Base-by-base conservation (phyloP, 169 alveolate genomes). In the Babesia caballi region DNA sequence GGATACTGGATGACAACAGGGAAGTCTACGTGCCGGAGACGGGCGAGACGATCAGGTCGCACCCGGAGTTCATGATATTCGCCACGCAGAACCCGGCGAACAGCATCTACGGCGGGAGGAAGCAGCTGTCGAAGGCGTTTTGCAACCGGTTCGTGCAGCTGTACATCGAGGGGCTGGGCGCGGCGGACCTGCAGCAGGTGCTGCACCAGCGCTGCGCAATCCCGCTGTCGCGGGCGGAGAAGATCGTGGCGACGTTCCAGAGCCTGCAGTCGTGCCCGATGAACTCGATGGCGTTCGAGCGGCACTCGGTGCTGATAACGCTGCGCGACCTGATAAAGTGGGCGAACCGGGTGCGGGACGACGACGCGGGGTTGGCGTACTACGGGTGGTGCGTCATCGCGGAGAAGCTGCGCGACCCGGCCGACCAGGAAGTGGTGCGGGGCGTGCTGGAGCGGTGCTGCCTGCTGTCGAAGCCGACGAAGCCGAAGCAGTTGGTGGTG, bases 51-150 rank as follows among this genome's bases (percentile, higher is more conserved):
- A 92, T 98, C 27, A 96, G 94, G 83, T 98, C 99, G 0, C 99
- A 97, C 76, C 92, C 90, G 44, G 98, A 97, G 76, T 98, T 98
- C 66, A 95, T 96, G 97, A 90, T 98, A 35, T 98, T 98, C 72
- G 99, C 99, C 6, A 97, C 99, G 0, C 98, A 97, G 86, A 98
- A 98, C 76, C 99, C 99, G 14, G 97, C 98, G 7, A 94, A 92
- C 53, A 92, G 92, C 74, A 91, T 92, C n/a, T 98, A 98, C 72
- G 98, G 99, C 14, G 99, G 99, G 33, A 92, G 99, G 54, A 98
- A 97, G 82, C 95, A 94, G 77, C 93, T 98, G 47, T 95, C 99
- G 33, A 94, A 95, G 77, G 99, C 99, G 0, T 96, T 98, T 85
- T 87, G 98, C 70, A 97, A 97, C 81, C 92, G 99, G 59, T 98